Percentiles rank a stretch among this genome's conserved stretches.
Conservation (phyloP, 78 protist genomes). For the Anaeramoeba ignava region DNA sequence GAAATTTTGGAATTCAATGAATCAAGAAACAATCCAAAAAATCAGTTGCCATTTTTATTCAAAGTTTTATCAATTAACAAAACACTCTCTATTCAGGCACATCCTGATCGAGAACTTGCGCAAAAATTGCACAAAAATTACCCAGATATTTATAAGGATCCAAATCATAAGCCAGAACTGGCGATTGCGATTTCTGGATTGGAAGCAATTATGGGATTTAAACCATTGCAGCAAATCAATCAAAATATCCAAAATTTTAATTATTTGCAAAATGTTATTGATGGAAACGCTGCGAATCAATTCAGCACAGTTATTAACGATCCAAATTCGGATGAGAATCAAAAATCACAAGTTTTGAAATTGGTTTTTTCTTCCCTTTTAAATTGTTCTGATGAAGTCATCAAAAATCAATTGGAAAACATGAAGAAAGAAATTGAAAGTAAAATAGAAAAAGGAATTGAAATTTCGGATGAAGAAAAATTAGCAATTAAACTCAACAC, state of each 20-base stretch:
- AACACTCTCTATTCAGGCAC: background rate
- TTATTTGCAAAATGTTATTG: background rate
- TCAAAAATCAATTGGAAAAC: background rate
- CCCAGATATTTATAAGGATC: constrained; percentile 1
- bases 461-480: background rate
- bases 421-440: background rate
- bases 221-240: background rate
- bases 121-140: background rate
- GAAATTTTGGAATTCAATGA: background rate
- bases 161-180: background rate
- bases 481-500: background rate
- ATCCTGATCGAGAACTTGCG: background rate
- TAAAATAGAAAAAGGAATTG: background rate
- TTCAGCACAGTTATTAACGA: background rate
- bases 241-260: background rate
- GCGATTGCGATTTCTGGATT: background rate
- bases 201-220: background rate
- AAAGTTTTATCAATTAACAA: background rate
- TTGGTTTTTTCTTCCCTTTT: background rate
- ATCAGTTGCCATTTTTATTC: background rate
- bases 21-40: too few relatives aligned
- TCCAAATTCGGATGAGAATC: background rate
- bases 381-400: background rate
- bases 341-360: background rate
- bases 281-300: background rate